A percentile compares a stretch with the other conserved stretches of the same genome.
Evolutionary conservation across 441 rosid species (phyloP).

Genomic region (Capsella rubella): DNA sequence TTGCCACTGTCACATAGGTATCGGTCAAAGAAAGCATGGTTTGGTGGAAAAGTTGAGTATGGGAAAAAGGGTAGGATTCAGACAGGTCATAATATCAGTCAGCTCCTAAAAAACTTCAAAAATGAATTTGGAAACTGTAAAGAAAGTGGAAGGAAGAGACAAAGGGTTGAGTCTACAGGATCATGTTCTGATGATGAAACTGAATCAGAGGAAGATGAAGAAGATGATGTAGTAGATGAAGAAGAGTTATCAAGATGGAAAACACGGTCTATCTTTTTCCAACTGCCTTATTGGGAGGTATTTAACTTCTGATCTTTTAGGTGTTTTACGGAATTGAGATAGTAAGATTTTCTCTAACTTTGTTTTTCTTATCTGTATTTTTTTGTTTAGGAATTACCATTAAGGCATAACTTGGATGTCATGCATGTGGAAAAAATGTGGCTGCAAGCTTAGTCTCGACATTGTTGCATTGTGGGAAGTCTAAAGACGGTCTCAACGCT

Average conservation of each 20-base stretch:
- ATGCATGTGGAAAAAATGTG: conserved; percentile 11
- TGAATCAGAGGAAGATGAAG: not conserved
- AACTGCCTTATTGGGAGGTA: conserved; percentile 1
- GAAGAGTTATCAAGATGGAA: not conserved
- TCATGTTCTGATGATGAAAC: not conserved
- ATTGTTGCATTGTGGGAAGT: not conserved
- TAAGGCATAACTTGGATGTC: not conserved
- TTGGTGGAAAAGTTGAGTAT: no score
- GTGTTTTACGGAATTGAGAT: no score
- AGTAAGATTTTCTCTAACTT: no score
- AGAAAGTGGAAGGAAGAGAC: not conserved
- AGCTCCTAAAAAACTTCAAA: no score
- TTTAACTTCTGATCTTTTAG: no score
- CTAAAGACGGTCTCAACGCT: not conserved
- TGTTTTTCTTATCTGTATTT: not conserved
- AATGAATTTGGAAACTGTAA: not conserved
- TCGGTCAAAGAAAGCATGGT: no score
- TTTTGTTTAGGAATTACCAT: not conserved
- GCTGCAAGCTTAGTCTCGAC: not conserved
- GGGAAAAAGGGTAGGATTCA: no score
- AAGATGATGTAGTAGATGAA: not conserved
- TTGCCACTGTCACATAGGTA: no score
- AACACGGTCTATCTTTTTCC: not conserved
- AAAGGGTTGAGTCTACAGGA: not conserved
- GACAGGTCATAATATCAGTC: no score